Evolutionary conservation across 208 protist species (phyloP).

Genomic region (Trypanosoma lewisi): DNA sequence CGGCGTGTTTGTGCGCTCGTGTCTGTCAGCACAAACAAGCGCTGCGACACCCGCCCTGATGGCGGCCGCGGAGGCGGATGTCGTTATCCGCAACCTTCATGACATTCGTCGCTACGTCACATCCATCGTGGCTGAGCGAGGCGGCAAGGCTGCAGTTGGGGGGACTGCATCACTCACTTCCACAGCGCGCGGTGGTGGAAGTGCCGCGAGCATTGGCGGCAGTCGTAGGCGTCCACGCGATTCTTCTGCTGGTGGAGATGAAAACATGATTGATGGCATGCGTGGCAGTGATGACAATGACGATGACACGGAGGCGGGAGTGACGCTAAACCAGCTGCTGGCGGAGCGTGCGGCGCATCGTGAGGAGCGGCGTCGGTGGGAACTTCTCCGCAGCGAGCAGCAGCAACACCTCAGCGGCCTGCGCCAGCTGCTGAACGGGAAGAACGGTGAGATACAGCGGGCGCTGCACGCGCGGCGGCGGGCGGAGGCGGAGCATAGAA

Average conservation of each 20-base stretch:
- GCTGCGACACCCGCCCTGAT: constrained; percentile 18
- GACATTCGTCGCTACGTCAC: constrained; percentile 42
- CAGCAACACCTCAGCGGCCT: constrained; percentile 44
- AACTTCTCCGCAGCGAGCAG: constrained; percentile 24
- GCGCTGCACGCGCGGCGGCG: constrained; percentile 48
- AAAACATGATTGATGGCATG: background rate
- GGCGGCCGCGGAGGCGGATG: constrained; percentile 33
- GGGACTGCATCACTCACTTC: background rate
- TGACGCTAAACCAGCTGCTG: constrained; percentile 9
- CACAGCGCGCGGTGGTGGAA: too few relatives aligned
- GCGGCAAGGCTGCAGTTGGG: background rate
- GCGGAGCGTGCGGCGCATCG: constrained; percentile 6
- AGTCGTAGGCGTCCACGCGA: constrained; percentile 11
- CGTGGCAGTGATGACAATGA: constrained; percentile 3
- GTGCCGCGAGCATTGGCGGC: constrained; percentile 1
- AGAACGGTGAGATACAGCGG: constrained; percentile 52
- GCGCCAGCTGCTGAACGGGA: constrained; percentile 55
- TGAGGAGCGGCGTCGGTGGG: constrained; percentile 1
- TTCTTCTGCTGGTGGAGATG: background rate
- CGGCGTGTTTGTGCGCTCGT: constrained; percentile 59
- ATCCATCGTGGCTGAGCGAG: constrained; percentile 11
- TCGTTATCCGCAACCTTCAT: constrained; percentile 39
- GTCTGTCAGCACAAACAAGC: constrained; percentile 28
- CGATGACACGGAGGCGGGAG: background rate
- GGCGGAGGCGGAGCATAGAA: constrained; percentile 33